Conservation (phyloP, 345 rosid genomes). For the Punica granatum region DNA sequence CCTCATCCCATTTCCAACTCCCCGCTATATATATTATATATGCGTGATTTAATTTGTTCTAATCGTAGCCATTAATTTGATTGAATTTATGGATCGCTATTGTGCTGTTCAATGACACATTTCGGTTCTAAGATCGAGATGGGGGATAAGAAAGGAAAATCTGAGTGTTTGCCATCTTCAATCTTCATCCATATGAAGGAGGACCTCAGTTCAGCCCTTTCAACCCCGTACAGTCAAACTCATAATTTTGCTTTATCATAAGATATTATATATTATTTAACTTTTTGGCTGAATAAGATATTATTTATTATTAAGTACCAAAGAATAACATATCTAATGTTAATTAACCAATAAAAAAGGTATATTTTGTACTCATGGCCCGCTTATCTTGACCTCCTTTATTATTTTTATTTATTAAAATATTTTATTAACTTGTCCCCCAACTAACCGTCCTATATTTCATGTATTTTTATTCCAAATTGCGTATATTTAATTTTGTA, state of each 20-base stretch:
- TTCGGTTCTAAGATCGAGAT: conserved; percentile 18
- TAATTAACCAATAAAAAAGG: background rate
- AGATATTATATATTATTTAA: too few species aligned
- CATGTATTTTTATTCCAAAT: background rate
- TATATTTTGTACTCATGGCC: background rate
- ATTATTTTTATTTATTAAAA: background rate
- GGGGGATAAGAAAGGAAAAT: conserved; percentile 9
- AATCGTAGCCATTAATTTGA: too few species aligned
- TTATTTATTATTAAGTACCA: too few species aligned
- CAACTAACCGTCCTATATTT: background rate
- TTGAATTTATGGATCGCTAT: too few species aligned
- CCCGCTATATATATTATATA: too few species aligned
- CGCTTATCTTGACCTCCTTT: background rate
- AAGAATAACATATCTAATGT: background rate
- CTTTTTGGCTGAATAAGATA: too few species aligned
- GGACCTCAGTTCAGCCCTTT: conserved; percentile 49
- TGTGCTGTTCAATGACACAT: too few species aligned
- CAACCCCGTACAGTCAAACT: conserved; percentile 47
- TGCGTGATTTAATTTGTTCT: too few species aligned
- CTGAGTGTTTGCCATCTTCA: conserved; percentile 7
- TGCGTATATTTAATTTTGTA: background rate
- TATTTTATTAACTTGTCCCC: background rate
- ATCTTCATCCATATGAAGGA: conserved; percentile 23
- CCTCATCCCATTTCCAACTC: too few species aligned
- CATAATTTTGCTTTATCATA: conserved; percentile 33